These are phyloP conservation scores for Clarireedia paspali DNA, from an alignment of 2,329 filamentous ascomycete genomes.

Conservation along the genomic window DNA sequence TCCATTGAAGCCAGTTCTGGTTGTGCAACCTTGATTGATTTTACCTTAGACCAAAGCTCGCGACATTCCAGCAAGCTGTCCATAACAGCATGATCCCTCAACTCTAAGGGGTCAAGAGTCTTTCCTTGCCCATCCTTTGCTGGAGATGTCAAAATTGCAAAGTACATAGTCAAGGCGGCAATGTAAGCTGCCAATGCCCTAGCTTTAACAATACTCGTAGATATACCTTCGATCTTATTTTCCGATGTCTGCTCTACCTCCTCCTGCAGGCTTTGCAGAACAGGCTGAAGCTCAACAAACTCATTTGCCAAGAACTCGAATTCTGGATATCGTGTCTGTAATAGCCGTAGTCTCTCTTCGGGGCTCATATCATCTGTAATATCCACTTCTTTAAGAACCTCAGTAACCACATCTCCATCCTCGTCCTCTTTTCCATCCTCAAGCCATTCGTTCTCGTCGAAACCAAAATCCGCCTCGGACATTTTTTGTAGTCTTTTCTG, in stretches of 20 bases:
- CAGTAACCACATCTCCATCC: slow-evolving; percentile 61
- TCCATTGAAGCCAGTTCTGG: slow-evolving; percentile 28
- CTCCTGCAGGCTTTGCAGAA: slow-evolving; percentile 50
- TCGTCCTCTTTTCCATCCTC: slow-evolving; percentile 43
- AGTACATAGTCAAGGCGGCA: slow-evolving; percentile 84
- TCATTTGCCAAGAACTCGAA: slow-evolving; percentile 82
- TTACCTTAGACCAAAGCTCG: slow-evolving; percentile 69
- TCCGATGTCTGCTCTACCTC: slow-evolving; percentile 37
- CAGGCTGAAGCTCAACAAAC: slow-evolving; percentile 40
- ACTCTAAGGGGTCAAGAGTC: slow-evolving; percentile 65
- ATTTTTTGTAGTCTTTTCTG: slow-evolving; percentile 86
- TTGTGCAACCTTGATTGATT: slow-evolving; percentile 44
- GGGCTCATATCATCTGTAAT: slow-evolving; percentile 71
- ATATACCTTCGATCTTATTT: slow-evolving; percentile 20
- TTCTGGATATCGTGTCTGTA: slow-evolving; percentile 82
- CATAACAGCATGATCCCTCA: slow-evolving; percentile 91
- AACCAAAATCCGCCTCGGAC: slow-evolving; percentile 86
- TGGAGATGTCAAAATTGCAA: slow-evolving; percentile 82
- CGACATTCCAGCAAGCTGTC: slow-evolving; percentile 72
- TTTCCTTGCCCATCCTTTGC: slow-evolving; percentile 45
- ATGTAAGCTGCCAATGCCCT: slow-evolving; percentile 81
- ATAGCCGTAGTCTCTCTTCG: slow-evolving; percentile 66
- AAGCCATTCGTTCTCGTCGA: slow-evolving; percentile 84
- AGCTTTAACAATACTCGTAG: slow-evolving; percentile 53
- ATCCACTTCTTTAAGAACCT: slow-evolving; percentile 77